A percentile compares a stretch with the other conserved stretches of the same genome.
Conservation (phyloP, 805 yeast genomes). For the Saccharomycopsis vini region DNA sequence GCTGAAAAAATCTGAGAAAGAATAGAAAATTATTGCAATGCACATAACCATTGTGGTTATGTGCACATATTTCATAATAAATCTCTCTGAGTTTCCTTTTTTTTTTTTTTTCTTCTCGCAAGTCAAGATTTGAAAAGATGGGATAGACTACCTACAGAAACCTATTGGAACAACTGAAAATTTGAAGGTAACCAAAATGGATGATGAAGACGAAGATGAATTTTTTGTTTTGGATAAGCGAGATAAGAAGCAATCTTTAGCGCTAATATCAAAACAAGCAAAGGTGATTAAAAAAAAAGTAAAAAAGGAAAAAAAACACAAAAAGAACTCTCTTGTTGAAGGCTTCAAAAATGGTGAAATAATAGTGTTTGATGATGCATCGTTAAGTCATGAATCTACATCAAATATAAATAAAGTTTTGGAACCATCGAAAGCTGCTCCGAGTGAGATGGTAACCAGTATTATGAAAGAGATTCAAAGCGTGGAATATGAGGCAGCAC, state of each 20-base stretch:
- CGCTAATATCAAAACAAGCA: not conserved
- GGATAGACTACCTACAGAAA: no score
- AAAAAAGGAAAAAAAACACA: conserved; percentile 8
- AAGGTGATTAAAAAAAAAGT: not conserved
- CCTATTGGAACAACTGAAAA: no score
- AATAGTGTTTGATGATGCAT: not conserved
- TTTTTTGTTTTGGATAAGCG: conserved; percentile 10
- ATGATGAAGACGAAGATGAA: conserved; percentile 13
- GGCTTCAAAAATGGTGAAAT: not conserved
- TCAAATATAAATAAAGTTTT: not conserved
- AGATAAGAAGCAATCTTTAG: not conserved
- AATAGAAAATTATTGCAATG: no score
- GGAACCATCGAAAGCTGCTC: no score
- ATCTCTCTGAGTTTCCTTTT: no score
- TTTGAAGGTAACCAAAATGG: no score
- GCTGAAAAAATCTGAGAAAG: no score
- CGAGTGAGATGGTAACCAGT: conserved; percentile 1
- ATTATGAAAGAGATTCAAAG: conserved; percentile 7
- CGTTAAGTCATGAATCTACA: not conserved
- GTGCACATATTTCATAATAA: no score
- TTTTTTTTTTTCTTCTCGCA: no score
- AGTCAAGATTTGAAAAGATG: no score
- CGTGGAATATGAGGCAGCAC: conserved; percentile 1
- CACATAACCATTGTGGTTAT: no score
- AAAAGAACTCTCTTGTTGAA: no score